A percentile compares a stretch with the other conserved stretches of the same genome.
phyloP scores from a whole-genome alignment of 768 basidiomycete genomes.

The Gloeophyllum trabeum region DNA sequence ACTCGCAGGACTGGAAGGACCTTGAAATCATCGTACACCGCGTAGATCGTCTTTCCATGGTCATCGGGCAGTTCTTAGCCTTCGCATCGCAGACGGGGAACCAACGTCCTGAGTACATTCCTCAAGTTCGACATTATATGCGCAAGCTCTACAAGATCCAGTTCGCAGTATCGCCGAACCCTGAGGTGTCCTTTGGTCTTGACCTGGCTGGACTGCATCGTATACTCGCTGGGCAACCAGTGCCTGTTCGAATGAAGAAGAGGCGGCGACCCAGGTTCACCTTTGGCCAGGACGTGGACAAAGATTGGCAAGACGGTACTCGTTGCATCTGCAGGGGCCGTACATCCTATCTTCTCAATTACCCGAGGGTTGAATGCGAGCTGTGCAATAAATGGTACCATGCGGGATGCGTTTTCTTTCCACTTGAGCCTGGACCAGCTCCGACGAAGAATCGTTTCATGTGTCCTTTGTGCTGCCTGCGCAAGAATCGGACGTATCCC shows the following conservation, averaged over 20 bases:
- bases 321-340: conserved; percentile 74
- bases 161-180: conserved; percentile 77
- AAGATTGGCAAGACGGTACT: conserved; percentile 64
- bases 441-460: conserved; percentile 30
- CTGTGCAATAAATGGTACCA: conserved; percentile 60
- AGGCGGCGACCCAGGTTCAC: conserved; percentile 52
- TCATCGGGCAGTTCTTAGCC: conserved; percentile 72
- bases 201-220: conserved; percentile 78
- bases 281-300: conserved; percentile 69
- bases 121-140: conserved; percentile 85
- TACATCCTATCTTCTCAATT: conserved; percentile 45
- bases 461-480: conserved; percentile 71
- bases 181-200: conserved; percentile 72
- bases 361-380: conserved; percentile 58
- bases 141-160: conserved; percentile 84
- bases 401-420: conserved; percentile 66
- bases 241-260: conserved; percentile 37
- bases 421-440: conserved; percentile 27
- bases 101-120: conserved; percentile 66
- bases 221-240: conserved; percentile 59
- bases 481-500: conserved; percentile 59
- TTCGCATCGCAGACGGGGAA: conserved; percentile 60
- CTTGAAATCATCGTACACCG: conserved; percentile 73
- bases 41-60: conserved; percentile 60
- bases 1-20: conserved; percentile 73